Conservation (phyloP, 305 asterid genomes). For the Ajuga reptans region DNA sequence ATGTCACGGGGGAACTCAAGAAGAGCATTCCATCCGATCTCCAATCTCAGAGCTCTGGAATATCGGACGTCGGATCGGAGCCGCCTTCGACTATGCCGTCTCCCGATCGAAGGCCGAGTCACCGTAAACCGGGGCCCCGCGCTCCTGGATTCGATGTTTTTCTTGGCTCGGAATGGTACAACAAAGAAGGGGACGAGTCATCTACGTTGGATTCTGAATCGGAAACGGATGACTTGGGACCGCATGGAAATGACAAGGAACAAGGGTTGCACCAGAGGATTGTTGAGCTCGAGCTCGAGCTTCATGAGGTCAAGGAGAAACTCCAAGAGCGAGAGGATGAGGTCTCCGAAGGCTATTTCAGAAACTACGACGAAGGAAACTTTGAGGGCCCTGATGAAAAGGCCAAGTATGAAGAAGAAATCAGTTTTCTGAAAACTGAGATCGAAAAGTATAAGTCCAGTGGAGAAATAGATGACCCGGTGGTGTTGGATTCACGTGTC, state of each 20-base stretch:
- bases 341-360: conserved; percentile 17
- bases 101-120: conserved; percentile 37
- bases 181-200: conserved; percentile 58
- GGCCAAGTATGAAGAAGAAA: conserved; percentile 44
- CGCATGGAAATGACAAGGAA: conserved; percentile 38
- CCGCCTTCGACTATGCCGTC: conserved; percentile 47
- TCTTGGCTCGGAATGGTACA: conserved; percentile 38
- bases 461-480: neutral
- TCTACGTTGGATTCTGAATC: conserved; percentile 60
- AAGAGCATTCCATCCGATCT: conserved; percentile 55
- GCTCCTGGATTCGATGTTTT: conserved; percentile 75
- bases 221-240: conserved; percentile 55
- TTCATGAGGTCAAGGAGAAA: conserved; percentile 42
- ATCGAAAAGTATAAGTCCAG: conserved; percentile 31
- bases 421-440: conserved; percentile 32
- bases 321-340: conserved; percentile 28
- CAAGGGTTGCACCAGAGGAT: conserved; percentile 40
- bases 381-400: conserved; percentile 20
- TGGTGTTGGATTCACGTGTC: conserved; percentile 1
- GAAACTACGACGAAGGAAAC: neutral
- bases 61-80: conserved; percentile 65
- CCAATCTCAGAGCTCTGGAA: conserved; percentile 72
- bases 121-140: conserved; percentile 42
- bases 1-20: conserved; percentile 62
- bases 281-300: conserved; percentile 45